Base-by-base conservation (phyloP, 805 yeast species). In the Teunomyces pallodes region DNA sequence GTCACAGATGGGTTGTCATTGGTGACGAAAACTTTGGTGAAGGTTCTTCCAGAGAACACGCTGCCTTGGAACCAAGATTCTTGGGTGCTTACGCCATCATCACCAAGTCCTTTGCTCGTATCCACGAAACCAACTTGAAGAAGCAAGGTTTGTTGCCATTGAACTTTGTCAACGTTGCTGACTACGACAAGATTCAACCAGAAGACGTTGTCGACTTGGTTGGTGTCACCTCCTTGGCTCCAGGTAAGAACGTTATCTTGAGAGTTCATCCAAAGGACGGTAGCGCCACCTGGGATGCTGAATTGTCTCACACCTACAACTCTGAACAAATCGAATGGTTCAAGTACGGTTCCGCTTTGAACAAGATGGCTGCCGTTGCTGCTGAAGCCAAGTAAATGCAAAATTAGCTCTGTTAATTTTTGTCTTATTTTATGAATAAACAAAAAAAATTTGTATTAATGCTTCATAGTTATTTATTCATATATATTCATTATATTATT, bases 41-140 rank as follows among this genome's bases (percentile, higher is more conserved):
- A 76, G 99, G 99, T 60, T 91, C 97, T 43, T 97, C 99, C 29
- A 87, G 99, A 80, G 99, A 92, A 69, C 99, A 92, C 74, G 99
- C 98, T 69, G 99, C 99, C 62, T 83, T 92, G 72, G 97, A 91
- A 83, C 99, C 99, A 80, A 88, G 99, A 81, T 94, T 77, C 91
- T 82, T 92, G 70, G 97, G 97, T 82, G 98, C 95, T 65, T 90
- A 88, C 69, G 97, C 97, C 62, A 92, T 92, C 76, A 88, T 92
- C 68, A 90, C 97, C 73, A 92, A 90, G 77, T 91, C 97, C 42
- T 94, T 94, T 72, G 98, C 98, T 59, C 89, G 98, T 80, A 94
- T 92, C 66, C 99, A 92, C 80, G 99, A 92, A 83, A 92, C 99
- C 63, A 92, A 92, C 87, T 85, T 92, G 85, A 92, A 92, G 91